Conservation (phyloP, 306 rosid species). For the Prosopis cineraria region DNA sequence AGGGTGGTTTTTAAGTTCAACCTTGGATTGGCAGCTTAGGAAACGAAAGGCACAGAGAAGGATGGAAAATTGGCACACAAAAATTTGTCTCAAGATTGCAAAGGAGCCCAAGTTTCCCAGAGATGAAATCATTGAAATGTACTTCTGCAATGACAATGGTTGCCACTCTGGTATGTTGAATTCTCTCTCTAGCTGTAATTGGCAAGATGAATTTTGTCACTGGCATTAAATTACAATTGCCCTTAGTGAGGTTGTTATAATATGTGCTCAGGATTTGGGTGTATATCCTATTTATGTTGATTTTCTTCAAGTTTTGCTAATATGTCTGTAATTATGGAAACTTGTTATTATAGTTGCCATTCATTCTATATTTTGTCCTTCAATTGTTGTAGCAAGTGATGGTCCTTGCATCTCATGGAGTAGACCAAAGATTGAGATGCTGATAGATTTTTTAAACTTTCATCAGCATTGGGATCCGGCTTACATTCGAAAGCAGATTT, state of each 20-base stretch:
- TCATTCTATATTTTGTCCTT: constrained; percentile 24
- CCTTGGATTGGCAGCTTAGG: constrained; percentile 52
- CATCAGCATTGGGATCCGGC: constrained; percentile 84
- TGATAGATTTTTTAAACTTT: constrained; percentile 67
- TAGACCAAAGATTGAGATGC: constrained; percentile 61
- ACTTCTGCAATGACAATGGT: constrained; percentile 63
- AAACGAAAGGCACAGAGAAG: constrained; percentile 63
- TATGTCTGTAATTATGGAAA: background rate
- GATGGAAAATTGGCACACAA: constrained; percentile 60
- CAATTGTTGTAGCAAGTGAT: constrained; percentile 47
- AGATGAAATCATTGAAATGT: constrained; percentile 67
- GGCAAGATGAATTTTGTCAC: background rate
- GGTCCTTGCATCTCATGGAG: constrained; percentile 61
- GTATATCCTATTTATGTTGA: background rate
- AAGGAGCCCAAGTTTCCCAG: constrained; percentile 73
- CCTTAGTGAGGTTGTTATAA: background rate
- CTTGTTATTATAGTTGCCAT: background rate
- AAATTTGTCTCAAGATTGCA: constrained; percentile 67
- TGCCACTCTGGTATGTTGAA: constrained; percentile 53
- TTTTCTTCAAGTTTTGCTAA: background rate
- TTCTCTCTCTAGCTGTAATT: constrained; percentile 1
- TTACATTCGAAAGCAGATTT: constrained; percentile 60
- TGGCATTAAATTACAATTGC: constrained; percentile 7
- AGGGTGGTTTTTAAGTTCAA: constrained; percentile 18
- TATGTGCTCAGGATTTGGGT: background rate